phyloP scores from a whole-genome alignment of 495 filamentous ascomycete genomes.

The Neurospora sp. region DNA sequence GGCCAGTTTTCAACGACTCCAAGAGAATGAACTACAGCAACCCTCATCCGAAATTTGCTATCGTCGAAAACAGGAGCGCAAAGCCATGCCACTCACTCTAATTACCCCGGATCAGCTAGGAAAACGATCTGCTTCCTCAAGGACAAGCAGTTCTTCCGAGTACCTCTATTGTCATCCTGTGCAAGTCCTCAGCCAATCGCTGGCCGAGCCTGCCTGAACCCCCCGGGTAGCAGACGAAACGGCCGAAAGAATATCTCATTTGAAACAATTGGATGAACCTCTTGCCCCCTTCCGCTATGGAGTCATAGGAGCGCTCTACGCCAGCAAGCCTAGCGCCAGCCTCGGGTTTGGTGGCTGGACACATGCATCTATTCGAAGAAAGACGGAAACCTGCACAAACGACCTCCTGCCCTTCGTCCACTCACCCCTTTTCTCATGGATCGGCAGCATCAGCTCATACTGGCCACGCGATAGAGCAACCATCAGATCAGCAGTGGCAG shows the following conservation, averaged over 20 bases:
- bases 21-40: not conserved
- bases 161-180: not conserved
- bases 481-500: not conserved
- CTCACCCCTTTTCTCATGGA: constrained; percentile 8
- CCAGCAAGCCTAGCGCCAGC: constrained; percentile 5
- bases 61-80: not conserved
- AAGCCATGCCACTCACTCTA: not conserved
- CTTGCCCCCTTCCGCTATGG: constrained; percentile 8
- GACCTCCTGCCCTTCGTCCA: constrained; percentile 17
- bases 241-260: constrained; percentile 25
- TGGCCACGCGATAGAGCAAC: constrained; percentile 19
- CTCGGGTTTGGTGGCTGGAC: constrained; percentile 21
- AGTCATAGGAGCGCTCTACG: constrained; percentile 2
- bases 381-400: constrained; percentile 31
- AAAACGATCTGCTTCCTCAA: not conserved
- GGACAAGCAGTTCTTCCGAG: not conserved
- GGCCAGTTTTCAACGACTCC: not conserved
- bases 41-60: not conserved
- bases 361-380: constrained; percentile 19
- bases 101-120: not conserved
- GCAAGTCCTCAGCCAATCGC: constrained; percentile 15
- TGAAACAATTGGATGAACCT: constrained; percentile 25
- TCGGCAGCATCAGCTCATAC: constrained; percentile 16
- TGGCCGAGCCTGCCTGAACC: not conserved
- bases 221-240: constrained; percentile 13